Evolutionary conservation across 805 yeast genomes (phyloP), one percentile per base, ranked within the genome.

Genomic region (Saccharomycopsis fibuligera): DNA sequence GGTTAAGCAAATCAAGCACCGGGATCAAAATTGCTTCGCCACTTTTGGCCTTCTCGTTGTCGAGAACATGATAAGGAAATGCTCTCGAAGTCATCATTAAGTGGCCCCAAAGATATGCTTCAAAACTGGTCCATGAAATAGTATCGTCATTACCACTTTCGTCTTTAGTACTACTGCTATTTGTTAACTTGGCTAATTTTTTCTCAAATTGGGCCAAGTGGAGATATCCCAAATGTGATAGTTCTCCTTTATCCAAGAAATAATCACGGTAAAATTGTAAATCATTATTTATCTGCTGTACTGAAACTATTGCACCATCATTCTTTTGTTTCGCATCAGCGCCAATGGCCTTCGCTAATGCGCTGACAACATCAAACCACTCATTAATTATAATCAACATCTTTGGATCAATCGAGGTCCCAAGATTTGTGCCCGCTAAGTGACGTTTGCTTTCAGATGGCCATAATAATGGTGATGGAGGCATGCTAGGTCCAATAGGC

Each of bases 1-100:
- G 97, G 60, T 90, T 90, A 45, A 89, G 64, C 17, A 87, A 64
- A 60, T 90, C 97, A 10, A 87, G 72, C 8, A 90, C 60, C 1
- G 97, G 97, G 19, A 85, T 62, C 23, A 90, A 67, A 71, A 90
- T 81, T 5, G 86, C 87, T 52, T 74, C 75, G 35, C 65, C 64
- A 1, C 44, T 40, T n/a, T 66, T n/a, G 10, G 19, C 17, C 2
- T 23, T 16, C 6, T 22, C 25, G 8, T 33, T 6, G 1, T 30
- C n/a, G 12, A 58, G 50, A 3, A 70, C 62, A 33, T 60, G 56
- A 46, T 77, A 73, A 1, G 96, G 96, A 60, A 90, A 90, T 0
- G 95, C 83, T 54, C 97, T 73, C 1, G 96, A 82, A 12, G 81
- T 74, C 55, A 86, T 73, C 12, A 87, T 83, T 44, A 78, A 69